Evolutionary conservation across 306 rosid species (phyloP).

Genomic region (Corylus heterophylla): DNA sequence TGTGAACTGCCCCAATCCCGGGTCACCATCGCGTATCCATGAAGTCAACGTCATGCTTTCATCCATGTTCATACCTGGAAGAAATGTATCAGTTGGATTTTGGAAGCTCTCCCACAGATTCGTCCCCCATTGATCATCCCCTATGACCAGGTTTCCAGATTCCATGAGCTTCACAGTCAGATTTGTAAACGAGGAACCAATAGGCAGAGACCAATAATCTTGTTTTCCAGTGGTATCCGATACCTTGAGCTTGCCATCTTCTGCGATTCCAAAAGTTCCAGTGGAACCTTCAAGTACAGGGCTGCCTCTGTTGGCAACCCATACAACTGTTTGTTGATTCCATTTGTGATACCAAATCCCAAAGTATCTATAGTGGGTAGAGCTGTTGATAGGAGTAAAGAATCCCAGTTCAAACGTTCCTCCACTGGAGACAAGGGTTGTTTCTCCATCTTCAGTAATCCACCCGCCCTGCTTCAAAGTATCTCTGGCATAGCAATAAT

Average conservation of each 20-base stretch:
- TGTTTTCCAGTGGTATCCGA: no score
- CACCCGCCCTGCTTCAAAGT: neutral
- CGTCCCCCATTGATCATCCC: no score
- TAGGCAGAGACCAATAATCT: no score
- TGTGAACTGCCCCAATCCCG: neutral
- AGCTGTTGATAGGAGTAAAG: slow-evolving; percentile 11
- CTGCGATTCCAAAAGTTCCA: neutral
- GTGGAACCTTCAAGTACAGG: neutral
- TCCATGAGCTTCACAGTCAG: no score
- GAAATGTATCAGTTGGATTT: no score
- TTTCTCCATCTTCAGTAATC: neutral
- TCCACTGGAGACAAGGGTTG: slow-evolving; percentile 28
- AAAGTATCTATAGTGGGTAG: slow-evolving; percentile 6
- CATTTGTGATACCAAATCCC: slow-evolving; percentile 35
- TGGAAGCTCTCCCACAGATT: no score
- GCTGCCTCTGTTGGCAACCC: neutral
- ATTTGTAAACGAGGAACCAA: no score
- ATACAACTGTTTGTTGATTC: neutral
- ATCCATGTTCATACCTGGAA: no score
- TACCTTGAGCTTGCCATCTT: neutral
- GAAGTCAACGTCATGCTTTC: neutral
- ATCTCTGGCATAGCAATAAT: neutral
- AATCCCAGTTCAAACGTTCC: slow-evolving; percentile 38
- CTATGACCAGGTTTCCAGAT: no score
- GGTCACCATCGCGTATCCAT: neutral